These are phyloP conservation scores for Fusarium sp. DNA, from an alignment of 2,329 filamentous ascomycete genomes.

Conservation along the genomic window DNA sequence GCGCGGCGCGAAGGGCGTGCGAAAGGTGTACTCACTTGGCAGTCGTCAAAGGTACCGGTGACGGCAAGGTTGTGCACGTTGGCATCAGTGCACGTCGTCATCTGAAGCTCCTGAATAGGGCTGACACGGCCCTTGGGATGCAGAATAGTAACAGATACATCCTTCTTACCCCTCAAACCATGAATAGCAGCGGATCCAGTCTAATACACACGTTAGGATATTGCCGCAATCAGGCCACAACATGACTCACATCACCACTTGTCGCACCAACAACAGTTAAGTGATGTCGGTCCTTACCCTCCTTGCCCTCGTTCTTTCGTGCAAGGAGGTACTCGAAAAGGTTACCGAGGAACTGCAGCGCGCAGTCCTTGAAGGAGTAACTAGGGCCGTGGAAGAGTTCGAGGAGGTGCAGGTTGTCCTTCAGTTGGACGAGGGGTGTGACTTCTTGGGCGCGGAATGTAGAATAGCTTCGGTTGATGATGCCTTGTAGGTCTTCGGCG, in stretches of 20 bases:
- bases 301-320: conserved; percentile 70
- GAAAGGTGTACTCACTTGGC: conserved; percentile 67
- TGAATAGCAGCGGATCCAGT: conserved; percentile 97
- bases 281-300: conserved; percentile 75
- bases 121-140: conserved; percentile 91
- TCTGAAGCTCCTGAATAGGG: conserved; percentile 94
- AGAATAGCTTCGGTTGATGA: conserved; percentile 86
- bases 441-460: conserved; percentile 84
- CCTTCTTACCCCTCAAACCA: conserved; percentile 92
- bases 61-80: conserved; percentile 95
- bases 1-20: background rate
- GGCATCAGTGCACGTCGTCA: conserved; percentile 90
- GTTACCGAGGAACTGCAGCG: conserved; percentile 95
- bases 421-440: conserved; percentile 66
- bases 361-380: conserved; percentile 90
- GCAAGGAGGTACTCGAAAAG: conserved; percentile 90
- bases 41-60: conserved; percentile 93
- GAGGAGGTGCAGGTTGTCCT: conserved; percentile 77
- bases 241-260: conserved; percentile 68
- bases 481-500: conserved; percentile 74
- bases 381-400: conserved; percentile 97
- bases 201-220: conserved; percentile 9
- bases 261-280: conserved; percentile 89
- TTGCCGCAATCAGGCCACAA: background rate
- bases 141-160: conserved; percentile 95